Conservation (phyloP, 1,139 yeast species). For the Pichia cactophila region DNA sequence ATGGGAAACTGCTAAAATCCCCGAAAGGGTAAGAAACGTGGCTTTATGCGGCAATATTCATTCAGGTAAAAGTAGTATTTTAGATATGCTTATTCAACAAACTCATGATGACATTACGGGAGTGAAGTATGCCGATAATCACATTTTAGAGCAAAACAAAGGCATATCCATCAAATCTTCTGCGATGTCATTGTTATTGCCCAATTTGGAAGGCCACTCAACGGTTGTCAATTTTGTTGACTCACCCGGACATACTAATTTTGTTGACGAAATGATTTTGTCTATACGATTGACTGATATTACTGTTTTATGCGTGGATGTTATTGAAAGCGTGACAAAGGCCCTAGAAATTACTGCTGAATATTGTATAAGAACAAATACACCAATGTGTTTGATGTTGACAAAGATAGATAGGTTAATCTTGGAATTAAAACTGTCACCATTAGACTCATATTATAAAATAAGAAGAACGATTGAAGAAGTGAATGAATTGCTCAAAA, state of each 20-base stretch:
- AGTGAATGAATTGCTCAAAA: slow-evolving; percentile 45
- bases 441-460: slow-evolving; percentile 65
- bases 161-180: slow-evolving; percentile 62
- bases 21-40: slow-evolving; percentile 69
- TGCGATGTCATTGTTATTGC: slow-evolving; percentile 57
- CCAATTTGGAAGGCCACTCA: slow-evolving; percentile 49
- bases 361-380: slow-evolving; percentile 39
- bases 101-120: slow-evolving; percentile 42
- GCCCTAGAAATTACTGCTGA: slow-evolving; percentile 44
- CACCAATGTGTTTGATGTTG: slow-evolving; percentile 55
- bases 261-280: slow-evolving; percentile 63
- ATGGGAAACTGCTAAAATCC: slow-evolving; percentile 31
- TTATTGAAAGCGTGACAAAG: slow-evolving; percentile 68
- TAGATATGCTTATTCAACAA: slow-evolving; percentile 61
- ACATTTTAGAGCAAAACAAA: slow-evolving; percentile 59
- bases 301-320: slow-evolving; percentile 68
- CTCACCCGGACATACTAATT: slow-evolving; percentile 88
- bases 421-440: slow-evolving; percentile 69
- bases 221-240: slow-evolving; percentile 60
- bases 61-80: slow-evolving; percentile 79
- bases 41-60: slow-evolving; percentile 76
- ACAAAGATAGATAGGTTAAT: slow-evolving; percentile 81
- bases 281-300: slow-evolving; percentile 59
- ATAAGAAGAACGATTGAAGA: slow-evolving; percentile 55
- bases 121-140: slow-evolving; percentile 64